These are phyloP conservation scores for Ambrosiella cleistominuta DNA, from an alignment of 2,329 filamentous ascomycete genomes.

Conservation along the genomic window DNA sequence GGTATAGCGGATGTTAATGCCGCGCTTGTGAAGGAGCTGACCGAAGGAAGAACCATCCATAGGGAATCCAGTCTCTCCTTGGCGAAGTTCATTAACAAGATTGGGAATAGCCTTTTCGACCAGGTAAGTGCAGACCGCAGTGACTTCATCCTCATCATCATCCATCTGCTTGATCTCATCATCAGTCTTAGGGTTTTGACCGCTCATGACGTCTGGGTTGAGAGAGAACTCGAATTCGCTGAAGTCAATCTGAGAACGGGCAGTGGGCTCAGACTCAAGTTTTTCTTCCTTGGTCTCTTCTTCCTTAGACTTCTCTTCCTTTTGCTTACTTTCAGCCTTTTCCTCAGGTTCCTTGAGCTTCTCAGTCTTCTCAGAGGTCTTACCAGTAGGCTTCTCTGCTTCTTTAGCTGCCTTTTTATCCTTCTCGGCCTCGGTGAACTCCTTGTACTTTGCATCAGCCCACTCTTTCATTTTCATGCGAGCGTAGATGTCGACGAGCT, in stretches of 20 bases:
- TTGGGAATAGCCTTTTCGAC: constrained; percentile 64
- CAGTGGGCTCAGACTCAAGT: constrained; percentile 28
- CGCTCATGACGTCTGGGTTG: constrained; percentile 91
- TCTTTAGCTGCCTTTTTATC: constrained; percentile 17
- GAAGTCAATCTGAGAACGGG: constrained; percentile 49
- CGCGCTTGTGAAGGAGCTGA: constrained; percentile 80
- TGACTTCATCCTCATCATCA: constrained; percentile 75
- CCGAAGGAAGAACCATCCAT: constrained; percentile 94
- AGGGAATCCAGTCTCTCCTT: constrained; percentile 88
- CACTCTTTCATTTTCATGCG: constrained; percentile 78
- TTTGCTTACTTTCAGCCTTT: constrained; percentile 12
- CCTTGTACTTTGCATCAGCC: constrained; percentile 49
- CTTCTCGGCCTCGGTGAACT: constrained; percentile 21
- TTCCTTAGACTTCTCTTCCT: constrained; percentile 14
- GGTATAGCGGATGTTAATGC: constrained; percentile 94
- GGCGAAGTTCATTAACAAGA: constrained; percentile 69
- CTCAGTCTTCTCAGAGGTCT: constrained; percentile 22
- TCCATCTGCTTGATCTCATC: constrained; percentile 73
- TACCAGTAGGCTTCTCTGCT: constrained; percentile 18
- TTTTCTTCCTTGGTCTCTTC: constrained; percentile 20
- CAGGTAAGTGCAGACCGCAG: constrained; percentile 64
- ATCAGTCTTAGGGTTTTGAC: constrained; percentile 74
- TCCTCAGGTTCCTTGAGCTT: constrained; percentile 19
- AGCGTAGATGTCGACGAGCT: constrained; percentile 75
- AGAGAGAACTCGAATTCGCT: constrained; percentile 74